These are phyloP conservation scores for Penicillium cataractarum DNA, from an alignment of 495 filamentous ascomycete genomes.

Conservation along the genomic window DNA sequence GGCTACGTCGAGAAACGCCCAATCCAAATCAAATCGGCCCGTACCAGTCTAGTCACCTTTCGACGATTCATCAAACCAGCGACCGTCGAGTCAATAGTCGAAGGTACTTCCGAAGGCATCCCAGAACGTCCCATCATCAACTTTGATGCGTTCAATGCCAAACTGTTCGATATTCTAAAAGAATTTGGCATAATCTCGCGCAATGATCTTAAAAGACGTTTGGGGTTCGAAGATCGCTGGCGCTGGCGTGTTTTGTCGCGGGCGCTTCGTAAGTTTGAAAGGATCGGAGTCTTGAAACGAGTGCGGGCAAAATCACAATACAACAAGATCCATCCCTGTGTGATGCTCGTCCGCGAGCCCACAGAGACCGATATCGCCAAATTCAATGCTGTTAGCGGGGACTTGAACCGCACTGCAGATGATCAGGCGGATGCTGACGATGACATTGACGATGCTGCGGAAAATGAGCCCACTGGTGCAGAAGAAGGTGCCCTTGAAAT, in stretches of 20 bases:
- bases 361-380: constrained; percentile 63
- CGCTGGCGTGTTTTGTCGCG: constrained; percentile 71
- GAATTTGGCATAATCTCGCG: constrained; percentile 52
- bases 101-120: constrained; percentile 12
- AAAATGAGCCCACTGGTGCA: constrained; percentile 19
- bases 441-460: constrained; percentile 39
- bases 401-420: constrained; percentile 38
- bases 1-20: constrained; percentile 86
- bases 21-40: constrained; percentile 62
- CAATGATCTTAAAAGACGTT: constrained; percentile 63
- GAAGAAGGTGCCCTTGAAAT: constrained; percentile 25
- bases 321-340: constrained; percentile 55
- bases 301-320: constrained; percentile 63
- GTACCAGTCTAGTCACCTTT: constrained; percentile 71
- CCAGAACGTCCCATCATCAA: constrained; percentile 37
- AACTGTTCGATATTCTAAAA: constrained; percentile 51
- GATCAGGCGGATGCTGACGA: constrained; percentile 45
- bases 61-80: constrained; percentile 54
- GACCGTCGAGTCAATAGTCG: constrained; percentile 14
- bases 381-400: constrained; percentile 49
- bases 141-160: constrained; percentile 45
- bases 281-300: constrained; percentile 68
- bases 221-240: constrained; percentile 62
- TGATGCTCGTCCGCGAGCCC: constrained; percentile 77
- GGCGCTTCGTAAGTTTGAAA: constrained; percentile 67